Conservation (phyloP, 257 asterid genomes). For the Capsicum baccatum region DNA sequence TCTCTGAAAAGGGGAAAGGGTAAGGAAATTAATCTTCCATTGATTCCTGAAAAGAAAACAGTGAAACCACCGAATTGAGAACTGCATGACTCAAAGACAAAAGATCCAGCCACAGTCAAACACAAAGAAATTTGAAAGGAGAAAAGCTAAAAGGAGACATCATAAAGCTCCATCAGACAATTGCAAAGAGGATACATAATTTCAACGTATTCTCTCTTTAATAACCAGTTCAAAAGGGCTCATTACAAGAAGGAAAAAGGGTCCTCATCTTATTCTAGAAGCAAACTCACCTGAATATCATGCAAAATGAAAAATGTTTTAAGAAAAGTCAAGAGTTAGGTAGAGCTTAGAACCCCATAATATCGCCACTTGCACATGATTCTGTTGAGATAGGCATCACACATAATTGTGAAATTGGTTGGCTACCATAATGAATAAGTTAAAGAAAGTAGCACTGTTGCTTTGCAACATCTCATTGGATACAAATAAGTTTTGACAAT, state of each 20-base stretch:
- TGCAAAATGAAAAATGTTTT: not conserved
- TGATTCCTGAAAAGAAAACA: not conserved
- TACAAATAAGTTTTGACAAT: not conserved
- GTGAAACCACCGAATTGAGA: not conserved
- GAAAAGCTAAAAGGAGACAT: conserved; percentile 6
- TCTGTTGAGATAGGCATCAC: not conserved
- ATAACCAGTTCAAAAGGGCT: not conserved
- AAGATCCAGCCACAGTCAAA: not conserved
- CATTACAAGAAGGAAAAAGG: not conserved
- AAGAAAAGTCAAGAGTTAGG: not conserved
- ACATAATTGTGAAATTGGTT: not conserved
- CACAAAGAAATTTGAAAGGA: conserved; percentile 1
- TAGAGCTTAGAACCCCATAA: not conserved
- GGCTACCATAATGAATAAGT: not conserved
- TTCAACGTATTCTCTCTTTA: not conserved
- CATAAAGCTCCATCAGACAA: not conserved
- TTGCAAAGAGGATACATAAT: not conserved
- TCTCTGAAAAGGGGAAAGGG: not conserved
- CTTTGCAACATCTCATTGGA: not conserved
- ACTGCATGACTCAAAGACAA: conserved; percentile 1
- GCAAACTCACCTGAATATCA: not conserved
- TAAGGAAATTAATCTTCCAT: not conserved
- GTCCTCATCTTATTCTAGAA: not conserved
- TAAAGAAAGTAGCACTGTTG: not conserved
- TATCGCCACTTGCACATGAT: not conserved